Base-by-base conservation (phyloP, 106 monocot species). In the Agapanthus africanus region DNA sequence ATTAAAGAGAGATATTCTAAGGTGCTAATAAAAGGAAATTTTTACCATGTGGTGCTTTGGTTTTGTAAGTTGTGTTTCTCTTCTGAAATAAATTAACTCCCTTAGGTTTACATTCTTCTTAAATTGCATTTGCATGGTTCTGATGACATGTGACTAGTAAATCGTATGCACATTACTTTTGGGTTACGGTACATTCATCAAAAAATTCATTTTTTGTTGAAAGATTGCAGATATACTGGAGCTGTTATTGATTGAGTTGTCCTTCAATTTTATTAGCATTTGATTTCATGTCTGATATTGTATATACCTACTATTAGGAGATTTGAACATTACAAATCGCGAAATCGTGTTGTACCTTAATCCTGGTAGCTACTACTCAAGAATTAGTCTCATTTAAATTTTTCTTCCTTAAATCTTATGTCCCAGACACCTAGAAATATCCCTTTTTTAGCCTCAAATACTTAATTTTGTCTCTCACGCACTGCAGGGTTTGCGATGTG, bases 1-100 rank as follows among this genome's bases (percentile, higher is more conserved):
- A 86, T 91, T 79, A 74, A 78, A 40, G 76, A 95, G 64, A 95
- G 88, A 60, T 95, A 95, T 73, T 39, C 63, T 67, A 73, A 95
- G 95, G 91, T 95, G 71, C 64, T 77, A 28, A 68, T 74, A 72
- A 59, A 21, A 54, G 50, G 60, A 37, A 60, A 41, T 36, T 70
- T 60, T 36, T 52, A 49, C 32, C 37, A 23, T 40, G 27, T 65
- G 65, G 32, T 67, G n/a, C 59, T 56, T 57, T 71, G 32, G 37
- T 74, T 71, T 74, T 72, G 47, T 70, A 67, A 79, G 41, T 71
- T 65, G 40, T 71, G 41, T 47, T 69, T 73, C 44, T 59, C 40
- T 37, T 66, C 16, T 47, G 44, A 68, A 19, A 18, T 59, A 19
- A 35, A 1, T 28, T 62, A 7, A 13, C 31, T 69, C 28, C 33